These are phyloP conservation scores for Ophiostoma sp. DNA, from an alignment of 2,329 filamentous ascomycete genomes.

Conservation along the genomic window DNA sequence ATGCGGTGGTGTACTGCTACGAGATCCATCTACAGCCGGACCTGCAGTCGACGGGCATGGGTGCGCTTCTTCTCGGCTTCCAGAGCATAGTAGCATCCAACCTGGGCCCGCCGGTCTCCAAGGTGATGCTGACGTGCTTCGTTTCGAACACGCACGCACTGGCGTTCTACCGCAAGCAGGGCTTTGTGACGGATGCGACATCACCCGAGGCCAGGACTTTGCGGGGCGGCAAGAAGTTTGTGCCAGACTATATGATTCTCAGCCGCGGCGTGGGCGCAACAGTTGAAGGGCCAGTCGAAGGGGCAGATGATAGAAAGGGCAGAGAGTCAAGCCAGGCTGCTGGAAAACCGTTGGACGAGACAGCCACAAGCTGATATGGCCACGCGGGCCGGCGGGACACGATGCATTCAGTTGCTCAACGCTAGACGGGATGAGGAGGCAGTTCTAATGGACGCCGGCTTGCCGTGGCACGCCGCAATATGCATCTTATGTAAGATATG, in stretches of 20 bases:
- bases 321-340: no score
- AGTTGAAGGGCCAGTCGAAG: constrained; percentile 34
- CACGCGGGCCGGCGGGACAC: no score
- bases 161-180: constrained; percentile 56
- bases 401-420: no score
- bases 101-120: constrained; percentile 48
- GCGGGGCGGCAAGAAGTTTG: constrained; percentile 50
- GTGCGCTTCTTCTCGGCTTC: constrained; percentile 52
- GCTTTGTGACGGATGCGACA: constrained; percentile 50
- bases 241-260: constrained; percentile 56
- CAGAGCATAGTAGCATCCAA: constrained; percentile 49
- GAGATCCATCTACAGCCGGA: constrained; percentile 62
- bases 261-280: constrained; percentile 28
- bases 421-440: no score
- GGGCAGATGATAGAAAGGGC: neutral
- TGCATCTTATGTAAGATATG: no score
- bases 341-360: no score
- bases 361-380: no score
- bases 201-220: constrained; percentile 51
- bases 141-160: constrained; percentile 52
- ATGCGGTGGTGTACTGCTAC: constrained; percentile 69
- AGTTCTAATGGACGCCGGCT: no score
- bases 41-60: constrained; percentile 56
- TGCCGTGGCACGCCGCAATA: no score
- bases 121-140: constrained; percentile 72